phyloP scores from a whole-genome alignment of 2,329 filamentous ascomycete species.

The Cytospora piceae region DNA sequence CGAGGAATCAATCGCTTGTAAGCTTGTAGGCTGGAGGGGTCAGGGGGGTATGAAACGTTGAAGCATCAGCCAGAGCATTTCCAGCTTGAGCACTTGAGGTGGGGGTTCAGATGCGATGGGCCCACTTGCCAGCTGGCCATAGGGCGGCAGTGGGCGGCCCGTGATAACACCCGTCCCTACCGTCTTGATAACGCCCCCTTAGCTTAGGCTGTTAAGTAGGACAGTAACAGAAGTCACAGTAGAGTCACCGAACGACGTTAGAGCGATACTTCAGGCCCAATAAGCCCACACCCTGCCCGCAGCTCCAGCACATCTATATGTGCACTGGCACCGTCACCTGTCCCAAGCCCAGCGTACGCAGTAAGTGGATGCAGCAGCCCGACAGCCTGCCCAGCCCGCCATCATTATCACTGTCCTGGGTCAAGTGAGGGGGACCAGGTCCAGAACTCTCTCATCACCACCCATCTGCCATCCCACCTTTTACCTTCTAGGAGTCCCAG shows the following conservation, averaged over 20 bases:
- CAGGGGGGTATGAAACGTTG: too few species aligned
- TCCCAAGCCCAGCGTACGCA: neutral
- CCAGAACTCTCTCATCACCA: constrained; percentile 5
- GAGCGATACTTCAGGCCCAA: neutral
- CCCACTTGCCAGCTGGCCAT: constrained; percentile 9
- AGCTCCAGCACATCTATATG: too few species aligned
- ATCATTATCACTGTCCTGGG: constrained; percentile 12
- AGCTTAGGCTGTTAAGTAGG: neutral
- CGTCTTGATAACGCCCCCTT: constrained; percentile 6
- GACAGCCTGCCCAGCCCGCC: constrained; percentile 8
- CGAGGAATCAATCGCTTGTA: neutral
- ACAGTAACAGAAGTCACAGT: neutral
- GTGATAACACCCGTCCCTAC: constrained; percentile 11
- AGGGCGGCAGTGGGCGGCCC: neutral
- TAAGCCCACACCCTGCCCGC: neutral
- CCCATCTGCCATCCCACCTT: neutral
- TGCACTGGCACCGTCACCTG: neutral
- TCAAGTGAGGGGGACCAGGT: constrained; percentile 24
- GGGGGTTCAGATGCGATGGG: neutral
- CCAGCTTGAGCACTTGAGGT: neutral
- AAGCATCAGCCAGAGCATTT: neutral
- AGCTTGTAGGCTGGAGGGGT: too few species aligned
- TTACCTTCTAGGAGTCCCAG: neutral
- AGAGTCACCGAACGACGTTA: too few species aligned
- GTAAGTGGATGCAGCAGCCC: neutral